Percentiles rank a stretch among this genome's conserved stretches.
Conservation (phyloP, 2,329 filamentous ascomycete genomes). For the Neonectria sp. region DNA sequence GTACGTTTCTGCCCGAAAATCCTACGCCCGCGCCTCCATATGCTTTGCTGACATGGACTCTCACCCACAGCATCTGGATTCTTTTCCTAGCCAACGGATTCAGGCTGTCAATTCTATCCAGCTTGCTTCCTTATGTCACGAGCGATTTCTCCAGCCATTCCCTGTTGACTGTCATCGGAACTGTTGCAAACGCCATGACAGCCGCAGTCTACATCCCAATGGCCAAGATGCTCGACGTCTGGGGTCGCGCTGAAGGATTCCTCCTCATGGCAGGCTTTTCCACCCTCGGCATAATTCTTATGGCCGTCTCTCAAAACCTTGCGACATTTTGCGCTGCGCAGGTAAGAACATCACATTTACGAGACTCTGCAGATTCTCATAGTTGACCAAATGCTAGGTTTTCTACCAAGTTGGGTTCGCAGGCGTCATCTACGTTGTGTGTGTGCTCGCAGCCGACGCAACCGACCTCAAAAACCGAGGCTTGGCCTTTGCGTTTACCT, state of each 20-base stretch:
- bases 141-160: slow-evolving; percentile 68
- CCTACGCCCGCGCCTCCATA: neutral
- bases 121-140: slow-evolving; percentile 62
- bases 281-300: slow-evolving; percentile 68
- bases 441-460: slow-evolving; percentile 77
- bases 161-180: slow-evolving; percentile 66
- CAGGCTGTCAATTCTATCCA: slow-evolving; percentile 59
- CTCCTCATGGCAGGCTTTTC: slow-evolving; percentile 65
- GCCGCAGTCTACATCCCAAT: slow-evolving; percentile 75
- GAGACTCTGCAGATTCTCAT: neutral
- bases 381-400: slow-evolving; percentile 54
- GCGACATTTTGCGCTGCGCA: slow-evolving; percentile 67
- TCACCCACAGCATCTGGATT: slow-evolving; percentile 58
- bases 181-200: slow-evolving; percentile 67
- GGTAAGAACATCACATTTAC: slow-evolving; percentile 30
- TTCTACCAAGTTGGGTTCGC: slow-evolving; percentile 74
- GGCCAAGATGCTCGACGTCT: slow-evolving; percentile 74
- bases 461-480: slow-evolving; percentile 58
- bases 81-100: slow-evolving; percentile 68
- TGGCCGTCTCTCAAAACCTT: slow-evolving; percentile 68
- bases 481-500: slow-evolving; percentile 57
- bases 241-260: slow-evolving; percentile 74
- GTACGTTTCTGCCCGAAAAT: slow-evolving; percentile 42
- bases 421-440: slow-evolving; percentile 73
- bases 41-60: slow-evolving; percentile 24